These are phyloP conservation scores for Blepharisma undulans DNA, from an alignment of 169 alveolate species.

Conservation along the genomic window DNA sequence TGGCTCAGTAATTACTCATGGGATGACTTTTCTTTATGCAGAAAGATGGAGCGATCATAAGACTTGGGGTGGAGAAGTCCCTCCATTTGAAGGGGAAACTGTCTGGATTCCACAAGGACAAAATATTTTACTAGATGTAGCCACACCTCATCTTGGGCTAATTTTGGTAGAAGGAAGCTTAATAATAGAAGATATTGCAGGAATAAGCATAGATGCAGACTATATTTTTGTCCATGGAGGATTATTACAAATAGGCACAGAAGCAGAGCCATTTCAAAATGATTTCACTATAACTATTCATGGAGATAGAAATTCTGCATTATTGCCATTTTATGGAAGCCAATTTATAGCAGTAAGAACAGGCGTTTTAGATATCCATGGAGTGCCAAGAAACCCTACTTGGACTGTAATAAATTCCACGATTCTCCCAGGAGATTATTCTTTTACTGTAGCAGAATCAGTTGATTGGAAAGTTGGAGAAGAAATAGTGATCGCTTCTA, in stretches of 20 bases:
- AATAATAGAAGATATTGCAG: slow-evolving; percentile 48
- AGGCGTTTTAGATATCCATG: slow-evolving; percentile 73
- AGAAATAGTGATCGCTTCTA: slow-evolving; percentile 67
- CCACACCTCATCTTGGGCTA: slow-evolving; percentile 53
- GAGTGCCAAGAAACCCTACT: slow-evolving; percentile 48
- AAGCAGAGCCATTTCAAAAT: slow-evolving; percentile 48
- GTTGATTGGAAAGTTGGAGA: slow-evolving; percentile 80
- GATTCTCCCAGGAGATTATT: slow-evolving; percentile 44
- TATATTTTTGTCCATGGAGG: slow-evolving; percentile 69
- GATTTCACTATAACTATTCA: slow-evolving; percentile 66
- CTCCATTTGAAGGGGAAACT: slow-evolving; percentile 76
- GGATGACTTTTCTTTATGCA: slow-evolving; percentile 50
- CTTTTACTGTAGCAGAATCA: slow-evolving; percentile 39
- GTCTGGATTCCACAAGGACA: slow-evolving; percentile 72
- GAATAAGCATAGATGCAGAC: slow-evolving; percentile 68
- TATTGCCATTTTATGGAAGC: slow-evolving; percentile 71
- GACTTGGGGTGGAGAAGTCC: slow-evolving; percentile 82
- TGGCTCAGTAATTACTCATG: slow-evolving; percentile 47
- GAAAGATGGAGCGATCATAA: slow-evolving; percentile 61
- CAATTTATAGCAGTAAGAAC: slow-evolving; percentile 58
- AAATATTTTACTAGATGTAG: slow-evolving; percentile 61
- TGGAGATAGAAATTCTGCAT: slow-evolving; percentile 51
- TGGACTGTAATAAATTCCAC: slow-evolving; percentile 68
- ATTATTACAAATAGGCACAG: slow-evolving; percentile 66
- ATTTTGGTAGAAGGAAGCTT: slow-evolving; percentile 69